Base-by-base conservation (phyloP, 2,329 filamentous ascomycete genomes). In the Pseudogymnoascus sp. region DNA sequence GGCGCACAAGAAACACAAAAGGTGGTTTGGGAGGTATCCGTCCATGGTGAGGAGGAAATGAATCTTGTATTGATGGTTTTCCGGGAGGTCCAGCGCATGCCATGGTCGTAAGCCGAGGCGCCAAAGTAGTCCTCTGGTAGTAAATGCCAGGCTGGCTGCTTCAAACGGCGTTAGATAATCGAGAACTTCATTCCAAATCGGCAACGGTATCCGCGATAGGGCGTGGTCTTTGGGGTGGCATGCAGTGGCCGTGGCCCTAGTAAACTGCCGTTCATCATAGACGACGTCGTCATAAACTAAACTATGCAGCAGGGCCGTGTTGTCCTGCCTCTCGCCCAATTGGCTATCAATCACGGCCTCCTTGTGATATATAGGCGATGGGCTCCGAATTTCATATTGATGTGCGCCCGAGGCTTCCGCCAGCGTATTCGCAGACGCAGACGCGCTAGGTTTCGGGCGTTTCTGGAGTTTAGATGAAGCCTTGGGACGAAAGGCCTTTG, bases 1-100 rank as follows among this genome's bases (percentile, higher is more conserved):
- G 12, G 73, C 77, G 69, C 84, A 87, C 4, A 79, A 78, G 68
- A 84, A 83, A 71, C 84, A 87, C 61, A 86, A 77, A 5, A 87
- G 75, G 67, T 86, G 82, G 36, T 78, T 74, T 2, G 84, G 83
- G 16, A 84, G 73, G 14, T 76, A 70, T 11, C 72, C 69, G 64
- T 86, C 82, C 68, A 85, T 75, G 2, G 72, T 70, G 11, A 76
- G 68, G 4, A 87, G 75, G 68, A 86, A 84, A 3, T 78, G 72
- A 52, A 79, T 73, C 60, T 78, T 79, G 63, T 80, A 70, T 4
- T 75, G 66, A 49, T 71, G 72, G 66, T 84, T 80, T 5, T 76
- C 70, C 3, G 79, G 76, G 7, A 69, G 62, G 23, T 75, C 69
- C 30, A 82, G 71, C 4, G 67, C 71, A 36, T 69, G 52, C 69